These are phyloP conservation scores for Lentithecium fluviatile DNA, from an alignment of 495 filamentous ascomycete genomes.

Conservation along the genomic window DNA sequence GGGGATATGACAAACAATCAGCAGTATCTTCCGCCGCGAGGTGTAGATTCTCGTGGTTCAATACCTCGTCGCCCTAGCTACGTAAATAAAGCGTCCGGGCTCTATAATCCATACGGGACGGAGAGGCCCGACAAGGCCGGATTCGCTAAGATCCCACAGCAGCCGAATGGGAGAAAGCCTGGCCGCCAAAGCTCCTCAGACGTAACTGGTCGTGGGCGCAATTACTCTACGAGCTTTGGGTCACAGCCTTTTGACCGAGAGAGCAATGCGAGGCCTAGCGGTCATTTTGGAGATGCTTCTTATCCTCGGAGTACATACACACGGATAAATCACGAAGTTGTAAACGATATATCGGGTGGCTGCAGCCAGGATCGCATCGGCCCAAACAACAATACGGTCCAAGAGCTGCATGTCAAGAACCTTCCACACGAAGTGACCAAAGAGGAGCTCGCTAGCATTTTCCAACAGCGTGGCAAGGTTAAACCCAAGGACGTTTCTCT, in stretches of 20 bases:
- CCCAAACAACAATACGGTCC: too few species aligned
- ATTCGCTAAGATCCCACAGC: constrained; percentile 12
- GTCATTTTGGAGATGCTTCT: not conserved
- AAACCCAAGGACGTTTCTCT: too few species aligned
- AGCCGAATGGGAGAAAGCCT: not conserved
- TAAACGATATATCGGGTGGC: too few species aligned
- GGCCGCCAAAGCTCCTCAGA: constrained; percentile 19
- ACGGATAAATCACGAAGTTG: not conserved
- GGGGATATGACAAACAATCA: constrained; percentile 20
- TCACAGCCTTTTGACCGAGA: constrained; percentile 5
- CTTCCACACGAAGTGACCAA: too few species aligned
- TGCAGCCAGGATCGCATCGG: too few species aligned
- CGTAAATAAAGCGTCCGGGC: not conserved
- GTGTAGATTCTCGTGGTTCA: not conserved
- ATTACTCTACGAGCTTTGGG: constrained; percentile 19
- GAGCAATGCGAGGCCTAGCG: not conserved
- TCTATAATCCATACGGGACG: constrained; percentile 26
- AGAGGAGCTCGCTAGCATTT: too few species aligned
- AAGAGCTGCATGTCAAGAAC: too few species aligned
- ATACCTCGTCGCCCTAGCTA: constrained; percentile 11
- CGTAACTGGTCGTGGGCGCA: constrained; percentile 4
- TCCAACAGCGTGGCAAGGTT: too few species aligned
- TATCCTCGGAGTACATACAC: not conserved
- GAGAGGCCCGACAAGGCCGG: constrained; percentile 8
- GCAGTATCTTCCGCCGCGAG: not conserved